Percentiles rank a stretch among this genome's conserved stretches.
phyloP scores from a whole-genome alignment of 2,329 filamentous ascomycete genomes.

The Sclerotiophoma versabilis region DNA sequence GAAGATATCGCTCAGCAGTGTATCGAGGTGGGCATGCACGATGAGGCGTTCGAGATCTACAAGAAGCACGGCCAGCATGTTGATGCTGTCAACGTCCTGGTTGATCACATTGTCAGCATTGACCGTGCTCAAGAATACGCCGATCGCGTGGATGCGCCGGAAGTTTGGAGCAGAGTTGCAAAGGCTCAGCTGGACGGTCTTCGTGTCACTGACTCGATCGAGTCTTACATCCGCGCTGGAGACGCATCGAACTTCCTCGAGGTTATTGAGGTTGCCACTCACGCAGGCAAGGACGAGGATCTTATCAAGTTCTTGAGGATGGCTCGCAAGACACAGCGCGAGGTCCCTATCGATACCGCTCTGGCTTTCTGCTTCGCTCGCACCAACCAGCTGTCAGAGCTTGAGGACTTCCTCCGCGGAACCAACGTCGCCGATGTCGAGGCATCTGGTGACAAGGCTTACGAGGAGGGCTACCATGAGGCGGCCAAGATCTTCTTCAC shows the following conservation, averaged over 20 bases:
- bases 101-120: constrained; percentile 97
- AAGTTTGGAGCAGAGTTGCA: constrained; percentile 90
- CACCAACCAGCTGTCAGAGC: constrained; percentile 86
- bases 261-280: constrained; percentile 94
- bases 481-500: constrained; percentile 98
- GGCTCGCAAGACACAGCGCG: constrained; percentile 95
- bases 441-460: constrained; percentile 97
- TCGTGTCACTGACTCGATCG: constrained; percentile 88
- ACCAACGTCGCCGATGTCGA: constrained; percentile 97
- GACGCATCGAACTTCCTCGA: constrained; percentile 94
- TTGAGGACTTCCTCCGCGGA: constrained; percentile 93
- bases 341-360: constrained; percentile 90
- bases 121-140: constrained; percentile 96
- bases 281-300: constrained; percentile 97
- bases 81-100: constrained; percentile 87
- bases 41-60: constrained; percentile 98
- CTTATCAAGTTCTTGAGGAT: constrained; percentile 96
- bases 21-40: constrained; percentile 91
- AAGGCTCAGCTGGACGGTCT: constrained; percentile 98
- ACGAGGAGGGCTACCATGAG: constrained; percentile 90
- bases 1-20: constrained; percentile 93
- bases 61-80: constrained; percentile 95
- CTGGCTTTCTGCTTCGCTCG: constrained; percentile 94
- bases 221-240: constrained; percentile 94
- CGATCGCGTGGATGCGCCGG: constrained; percentile 89